A percentile compares a stretch with the other conserved stretches of the same genome.
Evolutionary conservation across 2,329 filamentous ascomycete species (phyloP).

Genomic region (Fusarium sp.): DNA sequence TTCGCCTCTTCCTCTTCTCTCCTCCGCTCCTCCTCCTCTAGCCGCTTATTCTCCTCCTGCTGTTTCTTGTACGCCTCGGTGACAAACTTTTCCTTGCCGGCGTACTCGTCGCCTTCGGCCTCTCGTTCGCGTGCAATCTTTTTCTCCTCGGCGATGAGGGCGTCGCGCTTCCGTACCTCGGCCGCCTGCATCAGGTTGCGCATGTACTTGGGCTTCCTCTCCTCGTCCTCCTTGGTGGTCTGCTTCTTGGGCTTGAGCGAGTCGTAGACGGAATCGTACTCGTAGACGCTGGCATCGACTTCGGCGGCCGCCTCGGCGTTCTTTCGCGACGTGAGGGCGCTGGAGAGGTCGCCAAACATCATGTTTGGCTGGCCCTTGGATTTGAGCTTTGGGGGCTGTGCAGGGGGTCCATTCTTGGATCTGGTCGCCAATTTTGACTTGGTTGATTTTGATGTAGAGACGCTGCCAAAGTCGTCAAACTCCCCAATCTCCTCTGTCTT

Average conservation of each 20-base stretch:
- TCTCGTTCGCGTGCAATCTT: constrained; percentile 82
- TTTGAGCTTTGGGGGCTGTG: constrained; percentile 59
- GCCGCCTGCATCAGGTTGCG: constrained; percentile 78
- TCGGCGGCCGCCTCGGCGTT: constrained; percentile 74
- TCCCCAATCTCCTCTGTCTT: constrained; percentile 73
- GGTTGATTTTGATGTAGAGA: constrained; percentile 37
- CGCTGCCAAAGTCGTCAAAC: constrained; percentile 62
- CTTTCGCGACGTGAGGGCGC: constrained; percentile 71
- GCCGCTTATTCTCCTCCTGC: constrained; percentile 77
- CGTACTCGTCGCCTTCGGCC: constrained; percentile 83
- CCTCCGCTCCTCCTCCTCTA: constrained; percentile 78
- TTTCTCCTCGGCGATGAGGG: constrained; percentile 83
- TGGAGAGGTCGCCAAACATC: constrained; percentile 75
- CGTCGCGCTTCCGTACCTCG: constrained; percentile 81
- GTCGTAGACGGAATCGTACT: constrained; percentile 87
- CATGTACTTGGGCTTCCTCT: constrained; percentile 84
- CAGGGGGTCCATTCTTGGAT: constrained; percentile 49
- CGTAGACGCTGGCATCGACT: constrained; percentile 81
- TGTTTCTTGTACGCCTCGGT: constrained; percentile 86
- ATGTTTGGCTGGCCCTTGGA: constrained; percentile 56
- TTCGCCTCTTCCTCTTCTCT: constrained; percentile 74
- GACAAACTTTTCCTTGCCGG: constrained; percentile 87
- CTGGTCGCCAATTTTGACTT: constrained; percentile 49
- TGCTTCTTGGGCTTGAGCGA: constrained; percentile 76
- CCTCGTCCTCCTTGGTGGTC: constrained; percentile 64